Base-by-base conservation (phyloP, 352 stramenopile genomes). In the Blastocystis sp. region DNA sequence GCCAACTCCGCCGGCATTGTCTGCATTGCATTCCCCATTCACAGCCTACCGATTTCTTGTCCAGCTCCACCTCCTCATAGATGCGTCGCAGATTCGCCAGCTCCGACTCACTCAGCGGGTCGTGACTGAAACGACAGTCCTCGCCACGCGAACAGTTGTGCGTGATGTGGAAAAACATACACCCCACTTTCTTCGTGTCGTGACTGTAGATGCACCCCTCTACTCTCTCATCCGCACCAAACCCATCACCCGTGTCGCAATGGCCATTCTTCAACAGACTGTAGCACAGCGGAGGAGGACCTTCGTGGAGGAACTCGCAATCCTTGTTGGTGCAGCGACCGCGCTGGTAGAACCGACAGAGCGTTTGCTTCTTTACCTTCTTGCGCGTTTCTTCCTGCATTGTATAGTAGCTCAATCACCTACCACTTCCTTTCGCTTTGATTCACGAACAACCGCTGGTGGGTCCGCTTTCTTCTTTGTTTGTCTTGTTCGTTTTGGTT, bases 161-260 rank as follows among this genome's bases (percentile, higher is more conserved):
- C 8, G 46, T 78, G 42, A 78, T 40, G 51, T 78, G 67, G 40
- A 78, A 78, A 27, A 78, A 78, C 67, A 78, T 78, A 24, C 67
- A 78, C 24, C 67, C 67, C 67, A 78, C 67, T n/a, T 34, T 59
- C 46, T 78, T 78, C 34, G 67, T 57, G 16, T 78, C 67, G 40
- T 78, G 67, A 27, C 36, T 78, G 24, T 78, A 78, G 42, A 78
- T 78, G 34, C 67, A 78, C 4, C 14, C 32, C 18, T 14, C 67
- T 78, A 42, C 16, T 7, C 49, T 18, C 2, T 27, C 56, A 29
- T 32, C 36, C 24, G 6, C 67, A 34, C 36, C 32, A 11, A 34
- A 11, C n/a, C 14, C 11, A 14, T 3, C 57, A 78, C 67, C 14
- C 18, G 44, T 51, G 34, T 57, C 44, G 42, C 67, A 78, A 24